A percentile compares a stretch with the other conserved stretches of the same genome.
Conservation (phyloP, 2,329 filamentous ascomycete species). For the Claviceps maximensis region DNA sequence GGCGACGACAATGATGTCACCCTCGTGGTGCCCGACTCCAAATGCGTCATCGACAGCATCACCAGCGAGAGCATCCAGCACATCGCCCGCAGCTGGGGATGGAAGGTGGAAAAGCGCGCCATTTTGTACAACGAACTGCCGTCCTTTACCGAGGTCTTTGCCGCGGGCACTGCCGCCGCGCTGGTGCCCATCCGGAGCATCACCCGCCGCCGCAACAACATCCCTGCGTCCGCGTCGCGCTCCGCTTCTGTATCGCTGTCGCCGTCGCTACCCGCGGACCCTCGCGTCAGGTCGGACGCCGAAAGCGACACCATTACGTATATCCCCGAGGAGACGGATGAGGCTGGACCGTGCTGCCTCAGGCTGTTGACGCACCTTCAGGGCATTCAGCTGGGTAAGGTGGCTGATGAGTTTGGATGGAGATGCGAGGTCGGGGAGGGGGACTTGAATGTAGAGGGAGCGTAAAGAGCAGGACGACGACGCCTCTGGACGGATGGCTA, state of each 20-base stretch:
- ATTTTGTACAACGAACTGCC: slow-evolving; percentile 50
- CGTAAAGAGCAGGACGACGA: too few relatives aligned
- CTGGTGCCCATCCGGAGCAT: slow-evolving; percentile 88
- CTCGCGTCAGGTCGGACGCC: slow-evolving; percentile 25
- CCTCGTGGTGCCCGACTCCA: slow-evolving; percentile 76
- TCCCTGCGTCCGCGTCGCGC: too few relatives aligned
- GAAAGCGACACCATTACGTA: slow-evolving; percentile 39
- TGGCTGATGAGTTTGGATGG: slow-evolving; percentile 69
- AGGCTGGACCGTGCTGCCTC: slow-evolving; percentile 59
- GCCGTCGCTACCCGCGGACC: slow-evolving; percentile 17
- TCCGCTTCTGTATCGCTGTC: not conserved
- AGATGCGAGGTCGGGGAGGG: slow-evolving; percentile 32
- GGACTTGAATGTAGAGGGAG: slow-evolving; percentile 29
- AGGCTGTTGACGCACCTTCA: slow-evolving; percentile 66
- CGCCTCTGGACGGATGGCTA: too few relatives aligned
- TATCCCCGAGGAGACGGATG: slow-evolving; percentile 41
- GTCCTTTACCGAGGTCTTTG: slow-evolving; percentile 60
- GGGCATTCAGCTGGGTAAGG: slow-evolving; percentile 72
- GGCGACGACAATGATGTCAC: slow-evolving; percentile 47
- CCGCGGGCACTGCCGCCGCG: slow-evolving; percentile 81
- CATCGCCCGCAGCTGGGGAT: slow-evolving; percentile 67
- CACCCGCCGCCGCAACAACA: slow-evolving; percentile 41
- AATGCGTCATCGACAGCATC: slow-evolving; percentile 75
- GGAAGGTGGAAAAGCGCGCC: slow-evolving; percentile 65
- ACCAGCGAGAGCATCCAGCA: slow-evolving; percentile 68